Evolutionary conservation across 2,329 filamentous ascomycete genomes (phyloP).

Genomic region (Trichocomaceae sp.): DNA sequence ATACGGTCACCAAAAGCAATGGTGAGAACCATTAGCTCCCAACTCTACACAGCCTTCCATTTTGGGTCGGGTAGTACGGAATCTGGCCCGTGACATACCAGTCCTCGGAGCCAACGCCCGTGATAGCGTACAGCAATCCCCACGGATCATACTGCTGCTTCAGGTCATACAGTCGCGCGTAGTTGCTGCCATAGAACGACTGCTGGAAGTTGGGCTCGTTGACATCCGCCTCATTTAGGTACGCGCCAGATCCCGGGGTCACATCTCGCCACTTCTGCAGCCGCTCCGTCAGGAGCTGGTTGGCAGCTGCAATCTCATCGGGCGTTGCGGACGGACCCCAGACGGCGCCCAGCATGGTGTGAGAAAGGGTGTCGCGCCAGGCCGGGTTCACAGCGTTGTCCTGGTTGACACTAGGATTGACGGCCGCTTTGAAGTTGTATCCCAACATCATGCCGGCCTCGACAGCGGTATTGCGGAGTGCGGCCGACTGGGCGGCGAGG

Average conservation of each 20-base stretch:
- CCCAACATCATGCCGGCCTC: conserved; percentile 1
- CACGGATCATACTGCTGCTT: conserved; percentile 41
- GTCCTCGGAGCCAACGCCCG: conserved; percentile 34
- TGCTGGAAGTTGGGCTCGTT: conserved; percentile 37
- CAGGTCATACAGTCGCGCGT: conserved; percentile 28
- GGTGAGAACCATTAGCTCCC: background rate
- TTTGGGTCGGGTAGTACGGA: conserved; percentile 4
- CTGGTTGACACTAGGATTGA: conserved; percentile 1
- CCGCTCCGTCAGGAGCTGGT: conserved; percentile 31
- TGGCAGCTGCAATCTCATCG: conserved; percentile 30
- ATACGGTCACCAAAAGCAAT: no score
- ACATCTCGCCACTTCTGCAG: conserved; percentile 4
- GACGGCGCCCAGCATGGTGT: conserved; percentile 30
- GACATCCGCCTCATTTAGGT: conserved; percentile 40
- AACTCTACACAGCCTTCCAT: conserved; percentile 1
- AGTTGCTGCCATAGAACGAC: conserved; percentile 40
- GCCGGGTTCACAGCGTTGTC: conserved; percentile 37
- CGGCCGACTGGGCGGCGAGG: background rate
- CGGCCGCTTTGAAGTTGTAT: conserved; percentile 5
- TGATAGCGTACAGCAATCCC: conserved; percentile 36
- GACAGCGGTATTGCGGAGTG: background rate
- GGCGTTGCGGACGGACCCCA: conserved; percentile 36
- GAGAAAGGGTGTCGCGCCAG: conserved; percentile 32
- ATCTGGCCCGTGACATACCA: conserved; percentile 22
- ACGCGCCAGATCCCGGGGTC: conserved; percentile 24